Evolutionary conservation across 2,329 filamentous ascomycete species (phyloP), one percentile per base, ranked within the genome.

Genomic region (Lojkania enalia): DNA sequence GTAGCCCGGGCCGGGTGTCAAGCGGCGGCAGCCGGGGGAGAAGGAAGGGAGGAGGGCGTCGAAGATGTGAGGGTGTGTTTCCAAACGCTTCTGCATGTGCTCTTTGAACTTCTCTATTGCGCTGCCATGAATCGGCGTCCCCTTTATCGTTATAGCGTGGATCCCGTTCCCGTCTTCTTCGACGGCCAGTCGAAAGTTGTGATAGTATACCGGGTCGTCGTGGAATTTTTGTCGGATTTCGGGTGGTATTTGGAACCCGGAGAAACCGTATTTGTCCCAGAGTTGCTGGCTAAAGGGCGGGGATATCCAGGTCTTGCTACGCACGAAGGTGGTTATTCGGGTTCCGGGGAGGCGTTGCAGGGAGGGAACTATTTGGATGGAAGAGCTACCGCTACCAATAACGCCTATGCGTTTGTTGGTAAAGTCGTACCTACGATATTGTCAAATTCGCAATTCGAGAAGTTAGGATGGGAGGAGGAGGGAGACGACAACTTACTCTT

Each of bases 1-100:
- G 52, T 77, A 80, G 0, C 77, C 76, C 18, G 74, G 73, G 0
- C 77, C 77, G 0, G 77, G 78, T 0, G 77, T 78, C 14, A 77
- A 52, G 2, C 77, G 67, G 7, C 76, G 66, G 44, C 77, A 80
- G 1, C 76, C 76, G 5, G 71, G 71, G 0, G 71, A 63, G 48
- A 75, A 77, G 3, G 57, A 58, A 0, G 74, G 74, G 13, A 72
- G 61, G 2, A 77, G 56, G 25, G 64, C 59, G 13, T 73, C 66
- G 47, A 69, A 71, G 39, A 74, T 70, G 9, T 75, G 62, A 0
- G 71, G 71, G 16, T 63, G 62, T 41, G 54, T 60, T 30, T 57
- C 55, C 4, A 76, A 55, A 7, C 69, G 52, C 15, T 64, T 46
- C 39, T 63, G 64, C 74, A 77, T 76, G 36, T 67, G 55, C n/a